Evolutionary conservation across 306 rosid species (phyloP), one percentile per base, ranked within the genome.

Genomic region (Sechiopsis laciniata): DNA sequence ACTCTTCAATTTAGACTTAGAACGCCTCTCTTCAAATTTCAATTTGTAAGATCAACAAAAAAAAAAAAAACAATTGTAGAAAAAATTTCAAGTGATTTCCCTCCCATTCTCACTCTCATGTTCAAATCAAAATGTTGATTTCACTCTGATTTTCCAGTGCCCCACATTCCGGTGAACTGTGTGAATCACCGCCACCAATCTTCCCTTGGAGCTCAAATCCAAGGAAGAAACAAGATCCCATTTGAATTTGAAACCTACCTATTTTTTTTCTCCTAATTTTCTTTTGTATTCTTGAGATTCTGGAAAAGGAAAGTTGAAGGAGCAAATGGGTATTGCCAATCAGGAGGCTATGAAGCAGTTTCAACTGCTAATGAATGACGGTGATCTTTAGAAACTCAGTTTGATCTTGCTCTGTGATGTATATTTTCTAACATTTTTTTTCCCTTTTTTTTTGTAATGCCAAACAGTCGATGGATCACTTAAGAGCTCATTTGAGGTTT

Each of bases 301-400:
- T 67, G 55, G 11, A 19, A 17, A 19, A 20, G 37, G 19, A 21
- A 26, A 48, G 55, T 2, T 19, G 32, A 22, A 59, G 45, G 74
- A 46, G 53, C 59, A 80, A 74, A 93, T 94, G 99, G 96, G 84
- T 75, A 54, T 81, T 55, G 82, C 75, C 35, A 79, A 89, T 84
- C 86, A 79, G 68, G 96, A 90, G 69, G 96, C 99, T 64, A 67
- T 94, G 73, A 87, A 82, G 86, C 92, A 90, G 80, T 57, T 94
- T 69, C 80, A 82, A 76, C 56, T 86, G 80, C 74, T 91, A 54
- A 71, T 90, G 89, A 94, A 87, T 51, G 80, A 89, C 71, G 87
- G 99, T 87, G 55, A 64, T 83, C 58, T 48, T 74, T 74, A 0
- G 24, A 76, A 26, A 42, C 71, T 56, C 29, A 10, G 60, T 48